Evolutionary conservation across 257 asterid genomes (phyloP).

Genomic region (Solanum infundibuliforme): DNA sequence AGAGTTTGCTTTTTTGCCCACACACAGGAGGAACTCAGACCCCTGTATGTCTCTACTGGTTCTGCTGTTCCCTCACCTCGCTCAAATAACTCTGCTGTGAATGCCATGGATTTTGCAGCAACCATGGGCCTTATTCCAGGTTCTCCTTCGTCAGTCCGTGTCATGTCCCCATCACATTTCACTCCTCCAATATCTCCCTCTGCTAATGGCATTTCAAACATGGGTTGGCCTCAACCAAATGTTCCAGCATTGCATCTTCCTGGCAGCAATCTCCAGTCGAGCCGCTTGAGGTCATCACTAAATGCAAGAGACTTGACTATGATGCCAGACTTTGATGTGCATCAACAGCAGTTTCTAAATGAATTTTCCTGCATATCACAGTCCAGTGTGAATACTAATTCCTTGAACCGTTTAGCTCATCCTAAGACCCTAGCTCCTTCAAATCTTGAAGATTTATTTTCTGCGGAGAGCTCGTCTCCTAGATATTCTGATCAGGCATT

Average conservation of each 20-base stretch:
- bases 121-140: constrained; percentile 56
- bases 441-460: constrained; percentile 63
- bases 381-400: constrained; percentile 14
- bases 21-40: constrained; percentile 63
- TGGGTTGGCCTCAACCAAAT: constrained; percentile 57
- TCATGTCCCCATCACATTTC: constrained; percentile 45
- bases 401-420: constrained; percentile 45
- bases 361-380: constrained; percentile 33
- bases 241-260: constrained; percentile 72
- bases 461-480: constrained; percentile 65
- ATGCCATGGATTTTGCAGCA: constrained; percentile 51
- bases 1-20: constrained; percentile 93
- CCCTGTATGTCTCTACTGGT: constrained; percentile 68
- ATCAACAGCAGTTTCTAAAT: constrained; percentile 37
- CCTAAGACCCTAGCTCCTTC: constrained; percentile 41
- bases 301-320: constrained; percentile 49
- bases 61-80: constrained; percentile 74
- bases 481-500: constrained; percentile 46
- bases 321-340: constrained; percentile 34
- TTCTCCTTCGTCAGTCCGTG: constrained; percentile 46
- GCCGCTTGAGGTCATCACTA: constrained; percentile 65
- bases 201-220: constrained; percentile 32
- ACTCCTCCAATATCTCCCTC: constrained; percentile 78
- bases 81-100: constrained; percentile 25
- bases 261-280: constrained; percentile 57